A percentile compares a stretch with the other conserved stretches of the same genome.
phyloP scores from a whole-genome alignment of 108 stramenopile species.

The Cyclostephanos invisitatus region DNA sequence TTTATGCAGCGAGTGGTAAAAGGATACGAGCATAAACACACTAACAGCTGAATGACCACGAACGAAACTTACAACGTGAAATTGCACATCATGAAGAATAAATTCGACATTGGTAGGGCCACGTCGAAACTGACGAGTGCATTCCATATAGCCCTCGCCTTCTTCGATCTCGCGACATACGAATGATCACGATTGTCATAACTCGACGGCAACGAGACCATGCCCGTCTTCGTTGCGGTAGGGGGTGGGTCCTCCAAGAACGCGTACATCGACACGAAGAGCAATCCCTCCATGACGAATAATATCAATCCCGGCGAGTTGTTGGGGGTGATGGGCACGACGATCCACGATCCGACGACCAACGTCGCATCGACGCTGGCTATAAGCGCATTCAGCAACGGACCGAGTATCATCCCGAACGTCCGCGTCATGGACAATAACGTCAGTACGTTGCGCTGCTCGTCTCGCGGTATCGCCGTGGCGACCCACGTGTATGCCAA shows the following conservation, averaged over 20 bases:
- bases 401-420: constrained; percentile 24
- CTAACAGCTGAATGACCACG: neutral
- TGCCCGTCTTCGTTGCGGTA: neutral
- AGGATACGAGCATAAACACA: neutral
- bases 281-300: neutral
- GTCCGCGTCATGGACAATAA: constrained; percentile 24
- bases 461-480: constrained; percentile 15
- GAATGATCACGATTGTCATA: neutral
- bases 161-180: neutral
- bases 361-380: constrained; percentile 11
- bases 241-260: constrained; percentile 23
- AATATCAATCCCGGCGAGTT: constrained; percentile 21
- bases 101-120: constrained; percentile 6
- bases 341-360: neutral
- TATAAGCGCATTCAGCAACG: constrained; percentile 20
- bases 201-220: neutral
- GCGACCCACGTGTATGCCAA: constrained; percentile 28
- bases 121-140: constrained; percentile 45
- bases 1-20: neutral
- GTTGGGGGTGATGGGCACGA: constrained; percentile 13
- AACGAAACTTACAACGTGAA: constrained; percentile 17
- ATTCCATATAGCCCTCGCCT: constrained; percentile 15
- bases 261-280: neutral
- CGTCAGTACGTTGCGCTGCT: constrained; percentile 21
- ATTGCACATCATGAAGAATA: constrained; percentile 24